Base-by-base conservation (phyloP, 2,329 filamentous ascomycete genomes). In the Ophiostoma sp. region DNA sequence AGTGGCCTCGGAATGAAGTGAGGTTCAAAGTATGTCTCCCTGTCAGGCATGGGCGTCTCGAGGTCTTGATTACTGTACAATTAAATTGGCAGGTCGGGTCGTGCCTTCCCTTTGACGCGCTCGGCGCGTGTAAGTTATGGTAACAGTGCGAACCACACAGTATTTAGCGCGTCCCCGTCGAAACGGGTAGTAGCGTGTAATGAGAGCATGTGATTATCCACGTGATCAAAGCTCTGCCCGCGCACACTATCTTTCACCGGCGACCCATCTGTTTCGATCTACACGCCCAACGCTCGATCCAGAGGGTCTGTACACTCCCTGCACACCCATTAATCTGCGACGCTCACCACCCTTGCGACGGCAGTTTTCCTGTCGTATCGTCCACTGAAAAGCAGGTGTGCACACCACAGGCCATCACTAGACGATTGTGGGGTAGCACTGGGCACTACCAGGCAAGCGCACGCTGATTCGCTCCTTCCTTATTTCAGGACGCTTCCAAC, bases 401-500 rank as follows among this genome's bases (percentile, higher is more conserved):
- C 12, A 41, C 60, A 44, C 6, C 45, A 44, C 27, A 27, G 27
- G 45, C 7, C 55, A 42, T 27, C 8, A 27, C 58, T 65, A n/a
- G 49, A 11, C n/a, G 49, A 65, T 58, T 68, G 66, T 68, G 66
- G 66, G 66, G 66, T 68, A 65, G 44, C 66, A 67, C n/a, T 44
- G 12, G 18, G 18, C 18, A 36, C 18, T 64, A 64, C 58, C 5
- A 16, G 49, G 49, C 18, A 55, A 9, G 49, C 49, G 14, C 47
- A 45, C 18, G 38, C 27, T n/a, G 42, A 60, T 2, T 65, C 6
- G 49, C 63, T 62, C 63, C 11, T 65, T 55, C 66, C 47, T 27
- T 16, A 11, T 67, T 49, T 27, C 27, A 27, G 18, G 49, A 27
- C 49, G 49, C 49, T 55, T 6, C n/a, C 47, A 27, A 45, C 42